Base-by-base conservation (phyloP, 2,329 filamentous ascomycete genomes). In the Aspergillus sp. region DNA sequence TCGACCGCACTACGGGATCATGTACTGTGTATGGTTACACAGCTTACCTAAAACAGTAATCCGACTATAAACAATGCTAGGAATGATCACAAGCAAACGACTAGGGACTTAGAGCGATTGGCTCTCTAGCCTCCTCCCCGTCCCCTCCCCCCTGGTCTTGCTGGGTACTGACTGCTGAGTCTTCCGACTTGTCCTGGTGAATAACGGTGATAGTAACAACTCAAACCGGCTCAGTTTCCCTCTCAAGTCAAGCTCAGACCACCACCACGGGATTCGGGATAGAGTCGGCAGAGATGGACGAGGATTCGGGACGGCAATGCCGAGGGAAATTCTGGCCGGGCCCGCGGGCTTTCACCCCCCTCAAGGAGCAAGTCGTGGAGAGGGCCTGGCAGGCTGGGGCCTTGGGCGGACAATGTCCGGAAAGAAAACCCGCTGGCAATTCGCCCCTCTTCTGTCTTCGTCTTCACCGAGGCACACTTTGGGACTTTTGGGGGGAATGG, bases 221-320 rank as follows among this genome's bases (percentile, higher is more conserved):
- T 41, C 30, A 53, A 34, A 43, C 53, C 55, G 55, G 48, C 43
- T 48, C 34, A 53, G 44, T 56, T 50, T 50, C 44, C 53, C 15
- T 56, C 57, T 52, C 57, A 48, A 52, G 30, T 57, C 48, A 43
- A 59, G 48, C 58, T 66, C 64, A 66, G 59, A 41, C 53, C 53
- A 63, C 64, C 60, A 66, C 56, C 58, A 66, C 64, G 64, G 64
- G 62, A 65, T 57, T 65, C 64, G 64, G 64, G 64, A 65, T 36
- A 59, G 58, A 57, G 38, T 66, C 64, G 64, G 63, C 61, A 62
- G 34, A 55, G 45, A 26, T 17, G 26, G 57, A 22, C 50, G 44
- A 45, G 47, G 18, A 56, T 20, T 62, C 64, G 63, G 64, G 58
- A 53, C 55, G 63, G 61, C 48, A 36, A 66, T 62, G 58, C 64